Evolutionary conservation across 2,329 filamentous ascomycete species (phyloP), one percentile per base, ranked within the genome.

Genomic region (Graphilbum fragrans): DNA sequence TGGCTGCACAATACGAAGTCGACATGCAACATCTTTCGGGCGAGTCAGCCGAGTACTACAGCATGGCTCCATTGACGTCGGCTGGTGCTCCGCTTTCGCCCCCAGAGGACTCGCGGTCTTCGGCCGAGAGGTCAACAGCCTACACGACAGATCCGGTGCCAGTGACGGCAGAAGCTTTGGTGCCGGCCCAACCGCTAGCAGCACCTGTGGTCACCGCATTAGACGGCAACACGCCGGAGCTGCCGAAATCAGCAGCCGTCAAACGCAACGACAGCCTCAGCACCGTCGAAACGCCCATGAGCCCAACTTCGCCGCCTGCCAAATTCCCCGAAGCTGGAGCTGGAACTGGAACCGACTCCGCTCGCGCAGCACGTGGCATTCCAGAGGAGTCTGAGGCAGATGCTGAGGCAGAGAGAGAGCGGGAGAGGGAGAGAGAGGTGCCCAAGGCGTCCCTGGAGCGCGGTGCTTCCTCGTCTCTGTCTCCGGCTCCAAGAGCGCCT

Each of bases 21-120:
- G 40, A 47, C 18, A 38, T 42, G 14, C 41, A 51, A 19, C 43
- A 53, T 25, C 40, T 47, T n/a, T 49, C 50, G 10, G 53, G 53
- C 18, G 47, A 46, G 4, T 48, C 51, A n/a, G 52, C 48, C 31
- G 47, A 50, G 19, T 52, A 52, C 40, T 52, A 52, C 42, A 31
- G 12, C 29, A 31, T 31, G 29, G n/a, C 6, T 6, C n/a, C 32
- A 14, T 12, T 34, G 5, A 17, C 11, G 5, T 49, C 50, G 5
- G 49, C 49, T 11, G n/a, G n/a, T n/a, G 49, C 48, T 7, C 53
- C 53, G 6, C 27, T 54, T 14, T 53, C 52, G 16, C 52, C 53
- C 1, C 49, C 51, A 8, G 47, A 38, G 2, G 48, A 49, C 17
- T 33, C 44, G 12, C 39, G 18, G 31, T 44, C 45, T 5, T 19